Conservation (phyloP, 176 grass and related monocot genomes). For the Urochloa ruziziensis region DNA sequence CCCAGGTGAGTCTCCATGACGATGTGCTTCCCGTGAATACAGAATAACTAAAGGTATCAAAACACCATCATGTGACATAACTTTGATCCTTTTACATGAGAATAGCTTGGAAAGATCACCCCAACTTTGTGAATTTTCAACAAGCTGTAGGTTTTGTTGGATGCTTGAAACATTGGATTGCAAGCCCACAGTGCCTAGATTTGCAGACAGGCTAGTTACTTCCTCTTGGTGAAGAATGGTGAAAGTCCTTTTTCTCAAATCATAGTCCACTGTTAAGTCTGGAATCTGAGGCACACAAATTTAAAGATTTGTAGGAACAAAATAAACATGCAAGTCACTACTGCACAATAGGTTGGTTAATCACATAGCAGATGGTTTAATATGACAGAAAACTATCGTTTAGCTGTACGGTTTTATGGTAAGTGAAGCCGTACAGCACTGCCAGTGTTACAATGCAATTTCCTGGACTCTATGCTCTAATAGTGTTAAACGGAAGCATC, state of each 20-base stretch:
- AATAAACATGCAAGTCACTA: background rate
- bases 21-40: conserved; percentile 41
- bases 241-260: conserved; percentile 67
- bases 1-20: conserved; percentile 56
- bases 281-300: conserved; percentile 56
- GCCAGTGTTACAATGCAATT: background rate
- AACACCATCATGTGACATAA: conserved; percentile 73
- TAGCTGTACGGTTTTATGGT: background rate
- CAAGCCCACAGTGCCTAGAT: conserved; percentile 8
- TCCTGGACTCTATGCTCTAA: background rate
- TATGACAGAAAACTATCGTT: conserved; percentile 10
- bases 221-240: conserved; percentile 81
- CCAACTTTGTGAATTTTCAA: conserved; percentile 62
- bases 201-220: conserved; percentile 48
- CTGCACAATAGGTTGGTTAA: conserved; percentile 12
- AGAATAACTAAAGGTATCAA: conserved; percentile 69
- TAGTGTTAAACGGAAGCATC: background rate
- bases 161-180: conserved; percentile 33
- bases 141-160: conserved; percentile 37
- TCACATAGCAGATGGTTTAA: conserved; percentile 10
- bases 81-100: conserved; percentile 65
- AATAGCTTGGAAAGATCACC: conserved; percentile 68
- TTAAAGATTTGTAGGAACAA: conserved; percentile 16
- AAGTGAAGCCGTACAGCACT: background rate
- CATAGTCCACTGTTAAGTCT: conserved; percentile 86